Evolutionary conservation across 352 stramenopile genomes (phyloP).

Genomic region (Phytophthora pinifolia): DNA sequence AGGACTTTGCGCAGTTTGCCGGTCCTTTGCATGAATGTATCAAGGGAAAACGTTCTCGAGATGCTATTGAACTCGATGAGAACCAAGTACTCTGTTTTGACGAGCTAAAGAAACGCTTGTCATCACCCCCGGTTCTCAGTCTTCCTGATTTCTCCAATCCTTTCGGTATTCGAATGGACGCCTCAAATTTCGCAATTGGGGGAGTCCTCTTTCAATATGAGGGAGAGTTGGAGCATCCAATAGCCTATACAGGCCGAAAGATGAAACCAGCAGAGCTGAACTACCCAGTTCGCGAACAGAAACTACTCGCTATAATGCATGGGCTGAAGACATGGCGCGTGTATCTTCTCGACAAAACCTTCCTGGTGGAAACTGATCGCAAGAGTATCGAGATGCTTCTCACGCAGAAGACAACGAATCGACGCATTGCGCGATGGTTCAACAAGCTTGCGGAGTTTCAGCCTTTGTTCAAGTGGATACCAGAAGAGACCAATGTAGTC

Average conservation of each 20-base stretch:
- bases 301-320: slow-evolving; percentile 4
- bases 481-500: slow-evolving; percentile 14
- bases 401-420: slow-evolving; percentile 21
- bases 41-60: not conserved
- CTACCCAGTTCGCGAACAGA: slow-evolving; percentile 10
- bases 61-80: not conserved
- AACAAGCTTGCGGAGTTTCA: slow-evolving; percentile 19
- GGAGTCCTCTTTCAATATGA: slow-evolving; percentile 11
- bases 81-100: not conserved
- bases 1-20: slow-evolving; percentile 7
- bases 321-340: slow-evolving; percentile 5
- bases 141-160: slow-evolving; percentile 3
- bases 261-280: slow-evolving; percentile 14
- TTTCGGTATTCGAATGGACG: slow-evolving; percentile 2
- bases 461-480: slow-evolving; percentile 15
- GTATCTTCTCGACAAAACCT: slow-evolving; percentile 11
- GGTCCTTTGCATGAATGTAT: slow-evolving; percentile 4
- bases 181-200: not conserved
- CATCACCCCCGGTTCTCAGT: not conserved
- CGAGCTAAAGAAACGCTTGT: slow-evolving; percentile 1
- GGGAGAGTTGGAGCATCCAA: slow-evolving; percentile 10
- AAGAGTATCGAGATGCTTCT: slow-evolving; percentile 18
- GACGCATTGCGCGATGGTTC: slow-evolving; percentile 15
- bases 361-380: slow-evolving; percentile 19
- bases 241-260: slow-evolving; percentile 11